Conservation (phyloP, 805 yeast genomes). For the Sugiyamaella marilandica region DNA sequence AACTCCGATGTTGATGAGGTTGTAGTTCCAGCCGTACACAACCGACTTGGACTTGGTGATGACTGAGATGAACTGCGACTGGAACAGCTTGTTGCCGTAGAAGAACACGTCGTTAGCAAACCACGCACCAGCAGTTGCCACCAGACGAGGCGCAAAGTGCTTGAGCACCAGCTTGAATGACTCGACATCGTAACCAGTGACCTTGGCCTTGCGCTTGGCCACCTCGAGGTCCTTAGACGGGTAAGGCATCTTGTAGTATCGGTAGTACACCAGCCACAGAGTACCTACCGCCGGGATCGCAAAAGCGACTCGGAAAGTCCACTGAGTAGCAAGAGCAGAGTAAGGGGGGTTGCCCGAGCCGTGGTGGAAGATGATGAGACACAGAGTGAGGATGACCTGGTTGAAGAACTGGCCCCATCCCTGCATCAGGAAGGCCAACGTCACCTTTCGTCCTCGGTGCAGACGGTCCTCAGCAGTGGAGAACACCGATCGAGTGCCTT, state of each 20-base stretch:
- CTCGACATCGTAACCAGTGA: slow-evolving; percentile 34
- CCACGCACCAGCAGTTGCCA: slow-evolving; percentile 58
- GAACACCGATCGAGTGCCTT: slow-evolving; percentile 37
- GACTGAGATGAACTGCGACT: slow-evolving; percentile 35
- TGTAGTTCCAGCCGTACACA: slow-evolving; percentile 56
- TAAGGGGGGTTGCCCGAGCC: slow-evolving; percentile 84
- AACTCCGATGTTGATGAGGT: slow-evolving; percentile 44
- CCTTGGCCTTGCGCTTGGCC: slow-evolving; percentile 30
- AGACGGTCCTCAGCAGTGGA: slow-evolving; percentile 34
- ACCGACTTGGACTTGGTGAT: slow-evolving; percentile 39
- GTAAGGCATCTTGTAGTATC: slow-evolving; percentile 34
- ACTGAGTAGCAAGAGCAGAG: slow-evolving; percentile 35
- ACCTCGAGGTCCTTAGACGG: slow-evolving; percentile 30
- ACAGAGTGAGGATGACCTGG: slow-evolving; percentile 78
- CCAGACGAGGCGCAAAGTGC: slow-evolving; percentile 44
- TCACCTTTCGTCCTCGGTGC: slow-evolving; percentile 38
- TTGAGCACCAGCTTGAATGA: slow-evolving; percentile 27
- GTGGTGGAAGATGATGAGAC: slow-evolving; percentile 86
- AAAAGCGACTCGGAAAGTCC: slow-evolving; percentile 36
- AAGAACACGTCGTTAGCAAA: slow-evolving; percentile 60
- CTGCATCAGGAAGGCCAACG: slow-evolving; percentile 73
- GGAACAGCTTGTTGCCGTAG: slow-evolving; percentile 58
- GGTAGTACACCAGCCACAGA: slow-evolving; percentile 36
- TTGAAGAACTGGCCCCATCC: slow-evolving; percentile 95
- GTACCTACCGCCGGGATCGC: slow-evolving; percentile 38